Conservation (phyloP, 2,329 filamentous ascomycete genomes). For the Xylariaceae sp. region DNA sequence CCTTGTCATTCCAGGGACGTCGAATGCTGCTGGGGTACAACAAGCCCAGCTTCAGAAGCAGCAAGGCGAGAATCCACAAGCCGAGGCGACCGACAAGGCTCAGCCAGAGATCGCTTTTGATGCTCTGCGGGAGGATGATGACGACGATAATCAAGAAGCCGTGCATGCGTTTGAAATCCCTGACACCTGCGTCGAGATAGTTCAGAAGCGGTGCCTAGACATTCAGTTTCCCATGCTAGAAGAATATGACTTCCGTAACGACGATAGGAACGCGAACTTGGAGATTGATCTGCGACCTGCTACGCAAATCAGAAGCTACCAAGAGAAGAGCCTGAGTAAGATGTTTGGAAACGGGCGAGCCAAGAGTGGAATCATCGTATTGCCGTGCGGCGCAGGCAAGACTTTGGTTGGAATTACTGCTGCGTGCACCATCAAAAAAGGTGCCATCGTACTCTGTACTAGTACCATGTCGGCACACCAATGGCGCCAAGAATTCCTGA, state of each 20-base stretch:
- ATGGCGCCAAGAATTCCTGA: slow-evolving; percentile 93
- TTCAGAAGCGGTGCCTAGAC: slow-evolving; percentile 82
- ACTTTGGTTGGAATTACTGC: slow-evolving; percentile 97
- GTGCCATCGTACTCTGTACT: slow-evolving; percentile 88
- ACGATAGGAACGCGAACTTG: slow-evolving; percentile 79
- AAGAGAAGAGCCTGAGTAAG: slow-evolving; percentile 95
- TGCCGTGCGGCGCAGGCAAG: slow-evolving; percentile 95
- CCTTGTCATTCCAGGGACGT: slow-evolving; percentile 89
- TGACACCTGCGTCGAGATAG: slow-evolving; percentile 72
- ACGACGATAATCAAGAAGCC: slow-evolving; percentile 77
- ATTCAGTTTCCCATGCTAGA: slow-evolving; percentile 84
- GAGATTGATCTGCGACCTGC: slow-evolving; percentile 89
- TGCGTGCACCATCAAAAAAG: slow-evolving; percentile 96
- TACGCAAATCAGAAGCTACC: slow-evolving; percentile 86
- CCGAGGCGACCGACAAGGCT: slow-evolving; percentile 40
- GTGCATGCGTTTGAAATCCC: slow-evolving; percentile 92
- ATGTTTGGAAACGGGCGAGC: slow-evolving; percentile 99
- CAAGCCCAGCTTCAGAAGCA: slow-evolving; percentile 50
- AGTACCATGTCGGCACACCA: slow-evolving; percentile 97
- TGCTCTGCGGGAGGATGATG: slow-evolving; percentile 69
- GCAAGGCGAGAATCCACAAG: slow-evolving; percentile 31
- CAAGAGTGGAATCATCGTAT: slow-evolving; percentile 93
- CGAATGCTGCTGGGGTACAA: slow-evolving; percentile 80
- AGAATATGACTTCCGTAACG: slow-evolving; percentile 95
- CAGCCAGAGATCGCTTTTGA: slow-evolving; percentile 64